Evolutionary conservation across 345 rosid species (phyloP), one percentile per base, ranked within the genome.

Genomic region (Lumnitzera racemosa): DNA sequence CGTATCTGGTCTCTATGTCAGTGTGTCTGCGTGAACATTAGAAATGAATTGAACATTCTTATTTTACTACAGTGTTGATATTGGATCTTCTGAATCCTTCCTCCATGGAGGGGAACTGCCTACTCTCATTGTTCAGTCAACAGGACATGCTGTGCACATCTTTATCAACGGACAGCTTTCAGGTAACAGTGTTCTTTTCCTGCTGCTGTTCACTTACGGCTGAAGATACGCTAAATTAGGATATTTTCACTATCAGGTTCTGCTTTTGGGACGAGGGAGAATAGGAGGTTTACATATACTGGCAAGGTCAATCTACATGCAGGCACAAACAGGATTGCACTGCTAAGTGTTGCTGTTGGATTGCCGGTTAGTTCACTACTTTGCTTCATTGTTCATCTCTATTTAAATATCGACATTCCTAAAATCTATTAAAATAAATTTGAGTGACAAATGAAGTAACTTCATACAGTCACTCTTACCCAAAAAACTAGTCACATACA

Each of bases 291-390:
- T 61, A 86, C 83, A 49, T 95, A 79, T 55, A 72, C 74, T 3
- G 94, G 91, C 43, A 95, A 86, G 83, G 81, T 88, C 78, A 83
- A 83, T 78, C 72, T 95, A 61, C 89, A 25, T 53, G 71, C 89
- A 61, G 99, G 97, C 71, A 79, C 78, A 58, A 90, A 95, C 83
- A 80, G 65, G 77, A 90, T 95, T n/a, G 96, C 96, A 2, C 77
- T 95, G 66, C 85, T 95, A 63, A 90, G 99, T 66, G 88, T 95
- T 57, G 92, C 97, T 46, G 89, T 90, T 78, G 97, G 99, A 61
- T 82, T 95, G 71, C 97, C 91, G 2, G 99, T 90, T 57, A 80
- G 87, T 80, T 65, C 67, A 53, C 55, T 53, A 69, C n/a, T 47
- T 49, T 11, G 16, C 57, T 43, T 63, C 20, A 23, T 61, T 2